Conservation (phyloP, 2,329 filamentous ascomycete genomes). For the Verticillium albo-atrum region DNA sequence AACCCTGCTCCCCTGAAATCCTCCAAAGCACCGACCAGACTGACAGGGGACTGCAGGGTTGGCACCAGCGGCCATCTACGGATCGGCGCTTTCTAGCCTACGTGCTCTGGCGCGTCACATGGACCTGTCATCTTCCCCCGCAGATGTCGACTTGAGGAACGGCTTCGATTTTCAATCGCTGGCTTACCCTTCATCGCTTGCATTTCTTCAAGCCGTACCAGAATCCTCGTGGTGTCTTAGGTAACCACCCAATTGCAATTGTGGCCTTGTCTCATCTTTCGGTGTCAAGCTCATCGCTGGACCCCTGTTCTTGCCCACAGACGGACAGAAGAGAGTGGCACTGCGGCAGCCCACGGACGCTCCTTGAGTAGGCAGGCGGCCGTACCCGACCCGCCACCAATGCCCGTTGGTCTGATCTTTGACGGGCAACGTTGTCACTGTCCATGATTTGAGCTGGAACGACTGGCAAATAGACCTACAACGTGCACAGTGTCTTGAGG, state of each 20-base stretch:
- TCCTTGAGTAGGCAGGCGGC: neutral
- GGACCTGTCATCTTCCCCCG: neutral
- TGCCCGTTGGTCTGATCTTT: neutral
- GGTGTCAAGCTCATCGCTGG: neutral
- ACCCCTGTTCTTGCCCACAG: neutral
- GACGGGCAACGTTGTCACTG: neutral
- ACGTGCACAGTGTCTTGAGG: neutral
- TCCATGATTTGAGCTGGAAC: neutral
- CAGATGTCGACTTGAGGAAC: neutral
- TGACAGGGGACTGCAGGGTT: constrained; percentile 1
- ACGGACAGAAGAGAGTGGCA: neutral
- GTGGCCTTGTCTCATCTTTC: neutral
- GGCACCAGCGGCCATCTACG: neutral
- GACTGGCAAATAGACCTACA: neutral
- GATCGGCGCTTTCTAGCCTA: constrained; percentile 1
- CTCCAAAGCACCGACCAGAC: neutral
- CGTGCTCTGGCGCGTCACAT: neutral
- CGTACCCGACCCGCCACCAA: neutral
- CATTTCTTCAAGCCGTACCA: neutral
- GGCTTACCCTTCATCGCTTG: neutral
- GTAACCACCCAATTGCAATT: neutral
- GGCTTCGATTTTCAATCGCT: neutral
- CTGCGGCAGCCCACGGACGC: neutral
- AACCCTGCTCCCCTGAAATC: neutral
- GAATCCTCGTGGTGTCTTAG: neutral